Percentiles rank a stretch among this genome's conserved stretches.
phyloP scores from a whole-genome alignment of 306 rosid species.

The Geum urbanum region DNA sequence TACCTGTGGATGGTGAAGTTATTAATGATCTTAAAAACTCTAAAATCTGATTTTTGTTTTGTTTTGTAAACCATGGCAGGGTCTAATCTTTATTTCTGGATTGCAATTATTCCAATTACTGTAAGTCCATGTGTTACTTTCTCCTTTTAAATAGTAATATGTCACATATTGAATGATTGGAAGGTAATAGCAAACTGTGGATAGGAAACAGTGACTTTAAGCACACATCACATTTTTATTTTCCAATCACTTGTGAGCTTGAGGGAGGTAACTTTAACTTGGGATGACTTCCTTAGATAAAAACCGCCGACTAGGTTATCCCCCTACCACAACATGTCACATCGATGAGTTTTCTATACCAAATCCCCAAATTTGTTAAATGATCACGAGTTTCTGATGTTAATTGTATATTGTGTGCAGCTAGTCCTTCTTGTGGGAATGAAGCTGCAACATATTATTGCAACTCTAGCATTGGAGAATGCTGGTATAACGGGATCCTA shows the following conservation, averaged over 20 bases:
- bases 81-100: constrained; percentile 96
- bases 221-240: constrained; percentile 1
- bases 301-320: background rate
- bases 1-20: background rate
- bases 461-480: constrained; percentile 89
- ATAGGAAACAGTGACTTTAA: background rate
- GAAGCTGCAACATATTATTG: constrained; percentile 86
- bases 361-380: constrained; percentile 12
- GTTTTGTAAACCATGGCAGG: constrained; percentile 46
- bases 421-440: constrained; percentile 94
- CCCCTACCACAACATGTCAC: background rate
- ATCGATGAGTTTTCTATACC: background rate
- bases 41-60: constrained; percentile 19
- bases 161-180: background rate
- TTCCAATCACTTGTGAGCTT: background rate
- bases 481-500: constrained; percentile 57
- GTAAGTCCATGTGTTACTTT: constrained; percentile 48
- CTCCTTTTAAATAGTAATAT: constrained; percentile 2
- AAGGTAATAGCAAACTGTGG: background rate
- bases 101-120: constrained; percentile 75
- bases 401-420: constrained; percentile 40
- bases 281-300: background rate
- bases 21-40: constrained; percentile 20
- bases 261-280: constrained; percentile 1
- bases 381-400: constrained; percentile 3